Base-by-base conservation (phyloP, 2,329 filamentous ascomycete species). In the Cadophora gregata region DNA sequence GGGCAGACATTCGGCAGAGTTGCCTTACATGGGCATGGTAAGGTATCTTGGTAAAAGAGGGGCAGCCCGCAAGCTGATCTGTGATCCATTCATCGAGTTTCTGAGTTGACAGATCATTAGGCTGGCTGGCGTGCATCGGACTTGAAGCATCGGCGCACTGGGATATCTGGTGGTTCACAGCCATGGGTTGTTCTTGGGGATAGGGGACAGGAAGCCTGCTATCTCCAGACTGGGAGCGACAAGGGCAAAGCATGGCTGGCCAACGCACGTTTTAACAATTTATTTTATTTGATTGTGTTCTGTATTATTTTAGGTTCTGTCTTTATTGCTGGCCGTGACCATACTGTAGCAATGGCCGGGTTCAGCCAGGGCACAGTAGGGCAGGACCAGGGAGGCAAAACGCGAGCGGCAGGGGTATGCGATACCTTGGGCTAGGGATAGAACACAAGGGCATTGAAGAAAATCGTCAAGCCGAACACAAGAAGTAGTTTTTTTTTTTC, bases 31-130 rank as follows among this genome's bases (percentile, higher is more conserved):
- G n/a, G 21, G 50, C 50, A 53, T 53, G 14, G 50, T 27, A 42
- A 25, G 21, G 5, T 24, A 59, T 59, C 56, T 59, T 59, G 56
- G 56, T 59, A 42, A 59, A 59, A 21, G 55, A 59, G 55, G 55
- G 56, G 36, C 36, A 56, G 53, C 53, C 53, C 53, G 29, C 53
- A 58, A 58, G 56, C 24, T 59, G 56, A 59, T 59, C 33, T 27
- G 55, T 38, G 38, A 45, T 59, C 33, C 56, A 24, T 42, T 33
- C 36, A 59, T 24, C 25, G 33, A 42, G 36, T 45, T 59, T 16
- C 29, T 59, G 21, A 38, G 31, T 42, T 42, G 56, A 59, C 36
- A 45, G 56, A 59, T 59, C 33, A 45, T 33, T 29, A 36, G 56
- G 53, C 50, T 31, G 50, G 50, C 50, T 55, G 29, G n/a, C 29